Evolutionary conservation across 805 yeast genomes (phyloP), one percentile per base, ranked within the genome.

Genomic region (Candida sithepensis): DNA sequence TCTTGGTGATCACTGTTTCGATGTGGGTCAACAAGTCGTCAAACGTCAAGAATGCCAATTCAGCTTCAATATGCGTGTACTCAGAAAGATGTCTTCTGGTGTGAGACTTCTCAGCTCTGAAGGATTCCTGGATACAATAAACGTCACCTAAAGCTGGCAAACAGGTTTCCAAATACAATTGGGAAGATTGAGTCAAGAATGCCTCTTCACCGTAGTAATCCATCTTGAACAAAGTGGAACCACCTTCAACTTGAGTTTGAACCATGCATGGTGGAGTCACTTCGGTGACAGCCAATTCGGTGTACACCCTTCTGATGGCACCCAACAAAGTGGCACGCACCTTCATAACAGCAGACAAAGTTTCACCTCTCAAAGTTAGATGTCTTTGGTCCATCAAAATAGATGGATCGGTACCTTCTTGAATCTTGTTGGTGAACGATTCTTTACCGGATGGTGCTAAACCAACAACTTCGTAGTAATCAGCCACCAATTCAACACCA

Each of bases 241-340:
- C 99, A 67, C 99, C 99, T 74, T 94, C 99, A 50, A 94, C 99
- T 75, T 94, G 98, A 36, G 97, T 91, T 74, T 94, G 99, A 47
- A 94, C 99, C 98, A 94, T 94, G 72, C 98, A 91, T 63, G 99
- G 99, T 41, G 99, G 97, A 36, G 98, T 94, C 50, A 95, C 97
- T 76, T 94, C 99, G 28, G 81, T 72, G 44, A 91, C 63, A 30
- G 80, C 78, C 71, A 85, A 88, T 62, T 88, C 94, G 21, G 66
- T 73, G 65, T 78, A 92, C 49, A 85, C 85, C 56, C 81, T 77
- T 73, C 99, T 83, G 58, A 94, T 69, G 36, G 94, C 71, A 44
- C 73, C 73, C 59, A 94, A 71, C 47, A 90, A 77, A 34, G 82
- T 73, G 36, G 97, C 94, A 70, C 99, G 85, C 32, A 94, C 98